Base-by-base conservation (phyloP, 352 stramenopile genomes). In the Thalassiosira livingstoniorum region DNA sequence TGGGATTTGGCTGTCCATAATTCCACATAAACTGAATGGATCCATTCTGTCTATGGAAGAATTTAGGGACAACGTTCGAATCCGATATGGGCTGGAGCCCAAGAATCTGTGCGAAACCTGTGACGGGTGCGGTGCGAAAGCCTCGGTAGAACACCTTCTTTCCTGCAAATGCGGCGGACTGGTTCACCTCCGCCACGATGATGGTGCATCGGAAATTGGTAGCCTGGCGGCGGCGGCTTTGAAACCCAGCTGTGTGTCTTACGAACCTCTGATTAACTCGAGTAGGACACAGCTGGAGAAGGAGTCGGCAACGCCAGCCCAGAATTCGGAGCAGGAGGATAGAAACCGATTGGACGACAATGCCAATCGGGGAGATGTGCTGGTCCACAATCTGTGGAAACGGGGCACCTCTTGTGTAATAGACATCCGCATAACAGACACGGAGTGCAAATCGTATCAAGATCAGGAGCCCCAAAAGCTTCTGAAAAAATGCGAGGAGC, bases 131-230 rank as follows among this genome's bases (percentile, higher is more conserved):
- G 65, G 72, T 27, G 21, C 11, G 4, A 45, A 37, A 2, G 75
- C 87, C n/a, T 76, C 74, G 5, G 64, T 87, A 15, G 71, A 91
- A n/a, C 77, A 89, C 51, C 63, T 61, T 4, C 42, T 85, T 1
- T 43, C 60, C 0, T 90, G 81, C 68, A 82, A 79, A 55, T 23
- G 39, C 0, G 85, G 70, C 18, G 78, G 85, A 13, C 35, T 88
- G 23, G 70, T 85, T 0, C 55, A 72, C 57, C 39, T 79, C 0
- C 68, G 80, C 18, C 77, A 90, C 43, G 66, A 88, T 62, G 76
- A 85, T 43, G 65, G 76, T 2, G 31, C 21, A 11, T 35, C 75
- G 31, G 67, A 87, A 55, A 84, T 35, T 25, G 7, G 32, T 7
- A 45, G 74, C 65, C 54, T 88, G 1, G 66, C 45, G n/a, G 54